Evolutionary conservation across 352 stramenopile species (phyloP).

Genomic region (Phytophthora lateralis): DNA sequence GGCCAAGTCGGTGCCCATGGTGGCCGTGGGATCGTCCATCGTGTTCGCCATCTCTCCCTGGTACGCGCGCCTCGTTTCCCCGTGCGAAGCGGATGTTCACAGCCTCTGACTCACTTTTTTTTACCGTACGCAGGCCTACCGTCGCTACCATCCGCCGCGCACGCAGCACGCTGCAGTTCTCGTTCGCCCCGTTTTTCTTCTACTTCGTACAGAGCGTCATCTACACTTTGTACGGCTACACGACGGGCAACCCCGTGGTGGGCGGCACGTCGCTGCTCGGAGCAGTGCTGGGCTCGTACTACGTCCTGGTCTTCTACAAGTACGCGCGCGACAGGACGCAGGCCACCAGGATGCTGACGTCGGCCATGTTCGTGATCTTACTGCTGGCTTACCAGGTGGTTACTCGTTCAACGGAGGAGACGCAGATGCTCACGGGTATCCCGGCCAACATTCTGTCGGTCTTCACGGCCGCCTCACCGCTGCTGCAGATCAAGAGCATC

Average conservation of each 20-base stretch:
- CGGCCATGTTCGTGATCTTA: conserved; percentile 53
- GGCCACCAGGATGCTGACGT: conserved; percentile 46
- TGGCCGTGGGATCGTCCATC: conserved; percentile 63
- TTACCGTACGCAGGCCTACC: conserved; percentile 46
- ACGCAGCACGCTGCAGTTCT: conserved; percentile 76
- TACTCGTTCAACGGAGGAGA: conserved; percentile 46
- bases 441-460: conserved; percentile 77
- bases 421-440: conserved; percentile 72
- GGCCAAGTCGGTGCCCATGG: conserved; percentile 60
- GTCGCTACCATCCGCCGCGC: conserved; percentile 63
- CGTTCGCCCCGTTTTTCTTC: conserved; percentile 85
- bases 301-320: conserved; percentile 75
- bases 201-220: conserved; percentile 87
- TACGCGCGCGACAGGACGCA: conserved; percentile 52
- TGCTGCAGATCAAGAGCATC: conserved; percentile 76
- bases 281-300: conserved; percentile 62
- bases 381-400: conserved; percentile 58
- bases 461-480: conserved; percentile 67
- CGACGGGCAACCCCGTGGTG: conserved; percentile 67
- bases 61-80: conserved; percentile 26
- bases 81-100: not conserved
- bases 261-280: conserved; percentile 61
- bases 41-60: conserved; percentile 75
- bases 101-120: conserved; percentile 1
- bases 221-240: conserved; percentile 78